A percentile compares a stretch with the other conserved stretches of the same genome.
Evolutionary conservation across 139 green algal genomes (phyloP).

Genomic region (Closterium sp.): DNA sequence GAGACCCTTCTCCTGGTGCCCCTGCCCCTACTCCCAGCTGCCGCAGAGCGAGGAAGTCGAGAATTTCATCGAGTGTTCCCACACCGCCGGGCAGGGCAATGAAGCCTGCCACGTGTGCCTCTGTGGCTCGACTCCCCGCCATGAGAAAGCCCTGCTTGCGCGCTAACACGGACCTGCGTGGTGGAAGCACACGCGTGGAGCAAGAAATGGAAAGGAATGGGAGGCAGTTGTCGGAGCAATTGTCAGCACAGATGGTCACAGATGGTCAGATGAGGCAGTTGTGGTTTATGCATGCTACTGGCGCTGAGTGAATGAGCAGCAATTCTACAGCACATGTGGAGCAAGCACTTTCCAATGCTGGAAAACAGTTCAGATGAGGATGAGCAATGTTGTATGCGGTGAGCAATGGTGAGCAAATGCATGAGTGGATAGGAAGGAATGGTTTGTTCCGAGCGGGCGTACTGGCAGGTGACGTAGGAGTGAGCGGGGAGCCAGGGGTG

Average conservation of each 20-base stretch:
- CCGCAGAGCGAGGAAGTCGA: constrained; percentile 37
- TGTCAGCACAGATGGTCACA: too few species aligned
- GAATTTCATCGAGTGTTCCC: constrained; percentile 50
- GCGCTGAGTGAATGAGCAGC: not conserved
- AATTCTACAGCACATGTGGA: not conserved
- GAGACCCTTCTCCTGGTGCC: not conserved
- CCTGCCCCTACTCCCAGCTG: constrained; percentile 23
- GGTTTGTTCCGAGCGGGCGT: not conserved
- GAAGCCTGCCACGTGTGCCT: constrained; percentile 33
- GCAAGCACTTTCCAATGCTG: not conserved
- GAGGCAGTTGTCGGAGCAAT: too few species aligned
- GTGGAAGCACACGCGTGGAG: too few species aligned
- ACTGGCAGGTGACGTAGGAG: not conserved
- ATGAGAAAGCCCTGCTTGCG: constrained; percentile 51
- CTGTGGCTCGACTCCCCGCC: constrained; percentile 19
- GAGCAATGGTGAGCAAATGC: too few species aligned
- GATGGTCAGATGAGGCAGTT: too few species aligned
- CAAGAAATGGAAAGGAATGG: not conserved
- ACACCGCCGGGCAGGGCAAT: constrained; percentile 49
- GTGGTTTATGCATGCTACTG: not conserved
- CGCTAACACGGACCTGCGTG: constrained; percentile 37
- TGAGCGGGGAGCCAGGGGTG: constrained; percentile 19
- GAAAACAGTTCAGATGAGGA: not conserved
- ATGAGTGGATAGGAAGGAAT: too few species aligned
- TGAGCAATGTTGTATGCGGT: too few species aligned